These are phyloP conservation scores for Xylariaceae sp. DNA, from an alignment of 2,329 filamentous ascomycete species.

Conservation along the genomic window DNA sequence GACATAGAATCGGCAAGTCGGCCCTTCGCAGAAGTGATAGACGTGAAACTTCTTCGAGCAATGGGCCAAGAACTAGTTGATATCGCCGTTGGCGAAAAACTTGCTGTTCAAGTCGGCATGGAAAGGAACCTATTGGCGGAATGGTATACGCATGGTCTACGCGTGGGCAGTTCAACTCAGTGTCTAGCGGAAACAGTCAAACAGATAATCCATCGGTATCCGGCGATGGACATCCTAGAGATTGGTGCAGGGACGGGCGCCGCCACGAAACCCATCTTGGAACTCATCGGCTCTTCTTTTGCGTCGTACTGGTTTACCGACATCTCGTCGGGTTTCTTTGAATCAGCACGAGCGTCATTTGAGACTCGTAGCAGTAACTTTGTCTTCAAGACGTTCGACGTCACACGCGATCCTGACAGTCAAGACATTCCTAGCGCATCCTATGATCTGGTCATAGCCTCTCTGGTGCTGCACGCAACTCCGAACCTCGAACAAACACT, in stretches of 20 bases:
- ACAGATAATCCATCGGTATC: slow-evolving; percentile 36
- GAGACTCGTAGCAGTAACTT: slow-evolving; percentile 1
- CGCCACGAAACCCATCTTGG: slow-evolving; percentile 1
- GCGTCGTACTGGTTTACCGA: slow-evolving; percentile 20
- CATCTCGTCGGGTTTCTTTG: slow-evolving; percentile 12
- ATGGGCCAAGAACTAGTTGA: neutral
- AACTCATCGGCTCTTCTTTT: no score
- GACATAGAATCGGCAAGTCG: neutral
- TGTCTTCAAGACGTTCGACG: slow-evolving; percentile 13
- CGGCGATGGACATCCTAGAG: slow-evolving; percentile 35
- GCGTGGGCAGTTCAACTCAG: slow-evolving; percentile 15
- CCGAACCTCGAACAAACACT: slow-evolving; percentile 9
- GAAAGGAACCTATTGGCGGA: neutral
- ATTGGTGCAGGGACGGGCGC: slow-evolving; percentile 3
- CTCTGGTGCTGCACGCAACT: slow-evolving; percentile 16
- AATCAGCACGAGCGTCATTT: slow-evolving; percentile 5
- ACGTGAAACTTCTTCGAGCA: slow-evolving; percentile 1
- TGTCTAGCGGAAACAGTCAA: slow-evolving; percentile 24
- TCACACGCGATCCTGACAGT: slow-evolving; percentile 16
- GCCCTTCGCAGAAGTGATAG: neutral
- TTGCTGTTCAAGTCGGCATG: slow-evolving; percentile 3
- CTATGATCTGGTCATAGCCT: slow-evolving; percentile 20
- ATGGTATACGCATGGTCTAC: slow-evolving; percentile 4
- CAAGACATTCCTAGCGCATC: slow-evolving; percentile 8
- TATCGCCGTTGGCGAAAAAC: neutral